Conservation (phyloP, 345 rosid species). For the Adansonia digitata region DNA sequence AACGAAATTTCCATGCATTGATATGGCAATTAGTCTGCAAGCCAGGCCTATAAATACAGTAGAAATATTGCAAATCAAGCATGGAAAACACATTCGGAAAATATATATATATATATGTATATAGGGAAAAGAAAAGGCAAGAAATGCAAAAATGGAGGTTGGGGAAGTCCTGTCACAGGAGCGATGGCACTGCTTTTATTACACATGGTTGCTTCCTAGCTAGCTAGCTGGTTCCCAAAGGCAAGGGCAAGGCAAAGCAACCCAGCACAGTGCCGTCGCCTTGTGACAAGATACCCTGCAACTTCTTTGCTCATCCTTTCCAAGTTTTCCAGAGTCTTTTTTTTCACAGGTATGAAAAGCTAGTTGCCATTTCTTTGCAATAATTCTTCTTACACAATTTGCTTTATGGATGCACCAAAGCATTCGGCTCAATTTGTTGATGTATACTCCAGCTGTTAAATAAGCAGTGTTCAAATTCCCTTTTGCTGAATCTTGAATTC, state of each 20-base stretch:
- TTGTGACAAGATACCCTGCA: constrained; percentile 32
- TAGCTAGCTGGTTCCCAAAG: too few relatives aligned
- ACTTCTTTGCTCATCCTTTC: neutral
- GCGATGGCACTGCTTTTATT: constrained; percentile 14
- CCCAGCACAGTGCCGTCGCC: constrained; percentile 32
- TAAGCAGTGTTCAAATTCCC: too few relatives aligned
- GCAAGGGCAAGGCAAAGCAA: too few relatives aligned
- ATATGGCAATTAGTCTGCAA: neutral
- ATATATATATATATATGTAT: too few relatives aligned
- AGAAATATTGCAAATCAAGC: neutral
- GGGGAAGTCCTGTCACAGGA: constrained; percentile 29
- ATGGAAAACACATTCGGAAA: too few relatives aligned
- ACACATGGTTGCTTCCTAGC: too few relatives aligned
- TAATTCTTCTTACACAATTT: neutral
- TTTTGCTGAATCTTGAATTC: too few relatives aligned
- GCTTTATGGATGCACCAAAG: too few relatives aligned
- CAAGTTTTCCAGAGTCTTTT: too few relatives aligned
- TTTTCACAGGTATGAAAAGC: neutral
- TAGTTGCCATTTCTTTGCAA: neutral
- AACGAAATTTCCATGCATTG: constrained; percentile 5
- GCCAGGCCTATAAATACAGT: neutral
- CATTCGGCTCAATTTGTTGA: too few relatives aligned
- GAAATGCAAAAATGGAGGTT: neutral
- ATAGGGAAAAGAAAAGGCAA: neutral
- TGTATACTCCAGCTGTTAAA: too few relatives aligned